Conservation (phyloP, 2,329 filamentous ascomycete species). For the Fusarium armeniacum region DNA sequence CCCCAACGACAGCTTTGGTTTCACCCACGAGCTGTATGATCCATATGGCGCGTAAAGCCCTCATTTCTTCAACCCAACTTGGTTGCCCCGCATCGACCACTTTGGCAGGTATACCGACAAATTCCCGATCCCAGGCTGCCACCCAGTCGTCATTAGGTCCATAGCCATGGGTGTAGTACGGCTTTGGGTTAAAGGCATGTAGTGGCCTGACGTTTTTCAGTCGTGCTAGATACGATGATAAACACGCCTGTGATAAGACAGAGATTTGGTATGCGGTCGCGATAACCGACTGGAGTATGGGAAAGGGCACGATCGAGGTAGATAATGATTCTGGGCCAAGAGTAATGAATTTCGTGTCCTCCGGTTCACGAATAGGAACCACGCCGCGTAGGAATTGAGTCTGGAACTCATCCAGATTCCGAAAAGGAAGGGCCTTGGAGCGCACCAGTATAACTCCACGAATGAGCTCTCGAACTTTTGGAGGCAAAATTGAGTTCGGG, state of each 20-base stretch:
- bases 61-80: slow-evolving; percentile 46
- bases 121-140: not conserved
- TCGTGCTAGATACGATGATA: not conserved
- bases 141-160: not conserved
- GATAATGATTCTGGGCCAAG: not conserved
- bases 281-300: not conserved
- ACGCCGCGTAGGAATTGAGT: not conserved
- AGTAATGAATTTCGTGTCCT: not conserved
- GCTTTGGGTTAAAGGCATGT: not conserved
- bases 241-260: not conserved
- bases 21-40: slow-evolving; percentile 36
- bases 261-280: not conserved
- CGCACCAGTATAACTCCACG: not conserved
- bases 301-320: not conserved
- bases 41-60: slow-evolving; percentile 43
- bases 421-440: not conserved
- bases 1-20: not conserved
- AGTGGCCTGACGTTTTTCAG: not conserved
- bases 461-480: not conserved
- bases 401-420: not conserved
- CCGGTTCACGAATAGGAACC: not conserved
- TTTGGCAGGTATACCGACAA: not conserved
- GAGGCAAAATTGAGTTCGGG: not conserved
- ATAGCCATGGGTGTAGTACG: not conserved
- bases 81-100: slow-evolving; percentile 12